Conservation (phyloP, 495 filamentous ascomycete species). For the Filosporella fistucella region DNA sequence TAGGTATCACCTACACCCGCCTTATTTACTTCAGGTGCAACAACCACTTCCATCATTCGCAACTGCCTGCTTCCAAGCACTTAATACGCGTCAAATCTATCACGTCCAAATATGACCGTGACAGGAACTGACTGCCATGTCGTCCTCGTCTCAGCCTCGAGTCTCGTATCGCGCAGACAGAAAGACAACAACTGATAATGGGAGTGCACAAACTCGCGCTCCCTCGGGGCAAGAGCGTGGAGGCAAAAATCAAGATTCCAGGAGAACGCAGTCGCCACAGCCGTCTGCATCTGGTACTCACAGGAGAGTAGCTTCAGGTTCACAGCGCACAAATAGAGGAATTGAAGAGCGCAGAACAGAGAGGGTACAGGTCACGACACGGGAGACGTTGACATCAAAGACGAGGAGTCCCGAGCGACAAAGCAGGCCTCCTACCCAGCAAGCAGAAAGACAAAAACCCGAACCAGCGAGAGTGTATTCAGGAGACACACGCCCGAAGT, state of each 20-base stretch:
- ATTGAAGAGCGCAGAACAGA: slow-evolving; percentile 33
- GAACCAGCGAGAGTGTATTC: slow-evolving; percentile 14
- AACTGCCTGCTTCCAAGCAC: no score
- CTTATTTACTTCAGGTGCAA: no score
- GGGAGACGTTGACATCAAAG: slow-evolving; percentile 58
- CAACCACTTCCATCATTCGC: no score
- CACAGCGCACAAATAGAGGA: slow-evolving; percentile 15
- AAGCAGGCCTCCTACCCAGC: slow-evolving; percentile 30
- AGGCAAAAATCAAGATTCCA: slow-evolving; percentile 14
- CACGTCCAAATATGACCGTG: slow-evolving; percentile 17
- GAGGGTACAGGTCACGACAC: slow-evolving; percentile 55
- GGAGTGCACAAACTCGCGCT: slow-evolving; percentile 19
- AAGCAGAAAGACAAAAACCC: slow-evolving; percentile 7
- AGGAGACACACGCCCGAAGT: slow-evolving; percentile 15
- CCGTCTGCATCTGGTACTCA: slow-evolving; percentile 16
- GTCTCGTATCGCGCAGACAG: slow-evolving; percentile 21
- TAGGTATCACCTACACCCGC: no score
- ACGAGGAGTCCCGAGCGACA: slow-evolving; percentile 64
- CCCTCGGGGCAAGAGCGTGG: slow-evolving; percentile 13
- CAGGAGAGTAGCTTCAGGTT: slow-evolving; percentile 20
- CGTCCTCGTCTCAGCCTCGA: slow-evolving; percentile 22
- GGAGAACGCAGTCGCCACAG: slow-evolving; percentile 21
- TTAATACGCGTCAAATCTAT: no score
- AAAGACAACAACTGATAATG: slow-evolving; percentile 21
- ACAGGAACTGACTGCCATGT: no score